Evolutionary conservation across 805 yeast species (phyloP), one percentile per base, ranked within the genome.

Genomic region (Yarrowia divulgata): DNA sequence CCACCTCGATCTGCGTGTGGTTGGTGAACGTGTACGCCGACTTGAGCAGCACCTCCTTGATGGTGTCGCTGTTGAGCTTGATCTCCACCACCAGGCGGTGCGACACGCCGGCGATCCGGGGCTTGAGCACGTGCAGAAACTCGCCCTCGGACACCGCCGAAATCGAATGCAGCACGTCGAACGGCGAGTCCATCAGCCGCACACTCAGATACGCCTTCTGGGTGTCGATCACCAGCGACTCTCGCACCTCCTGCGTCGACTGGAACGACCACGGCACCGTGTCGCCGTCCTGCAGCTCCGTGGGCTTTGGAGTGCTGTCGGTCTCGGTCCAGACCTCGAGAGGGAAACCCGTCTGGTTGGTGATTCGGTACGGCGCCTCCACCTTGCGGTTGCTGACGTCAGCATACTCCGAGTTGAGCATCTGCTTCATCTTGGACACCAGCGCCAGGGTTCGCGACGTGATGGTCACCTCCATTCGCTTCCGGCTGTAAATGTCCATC

Each of bases 241-340:
- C 97, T 77, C 99, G 88, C 32, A 93, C 85, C 39, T 84, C 83
- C 71, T 91, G 83, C 98, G 98, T 95, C 75, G 94, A 97, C 74
- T 93, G 97, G 80, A 96, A 96, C 49, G 93, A 88, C 98, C 98
- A 95, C 0, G 91, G 89, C 5, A 85, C 76, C 4, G 78, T 77
- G 6, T 85, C 86, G 1, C 85, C 85, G 66, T 87, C 82, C 48
- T 80, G 77, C 58, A 77, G 79, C 3, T 74, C 74, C 39, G 76
- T 74, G 29, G 68, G 55, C 37, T 39, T 16, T 32, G 62, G 62
- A n/a, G 60, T 52, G 16, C 16, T 32, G 10, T 79, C 82, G 62
- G 79, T 72, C 40, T 90, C 91, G n/a, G 88, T 84, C 97, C 97
- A 93, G 0, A 95, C 85, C 63, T 88, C 86, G n/a, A 94, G 70